These are phyloP conservation scores for Leccinum fuscescens DNA, from an alignment of 1,284 basidiomycete species.

Conservation along the genomic window DNA sequence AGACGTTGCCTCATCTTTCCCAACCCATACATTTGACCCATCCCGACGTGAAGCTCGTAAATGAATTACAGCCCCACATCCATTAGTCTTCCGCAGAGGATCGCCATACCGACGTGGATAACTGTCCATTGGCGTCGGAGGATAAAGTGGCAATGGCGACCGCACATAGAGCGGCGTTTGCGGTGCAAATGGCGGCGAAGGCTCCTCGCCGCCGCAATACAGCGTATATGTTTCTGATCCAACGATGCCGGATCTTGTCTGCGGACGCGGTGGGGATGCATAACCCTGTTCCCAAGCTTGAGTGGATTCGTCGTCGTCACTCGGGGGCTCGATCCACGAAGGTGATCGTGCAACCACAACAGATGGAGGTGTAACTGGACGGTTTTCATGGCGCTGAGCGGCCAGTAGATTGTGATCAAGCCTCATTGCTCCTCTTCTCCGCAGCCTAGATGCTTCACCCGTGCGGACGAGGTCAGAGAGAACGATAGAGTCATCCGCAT, in stretches of 20 bases:
- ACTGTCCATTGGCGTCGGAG: constrained; percentile 21
- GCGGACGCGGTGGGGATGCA: constrained; percentile 28
- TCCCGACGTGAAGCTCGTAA: constrained; percentile 49
- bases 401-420: constrained; percentile 45
- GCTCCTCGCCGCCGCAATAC: constrained; percentile 48
- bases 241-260: constrained; percentile 13
- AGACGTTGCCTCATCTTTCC: constrained; percentile 47
- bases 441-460: constrained; percentile 67
- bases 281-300: constrained; percentile 36
- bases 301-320: constrained; percentile 34
- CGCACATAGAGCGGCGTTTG: constrained; percentile 28
- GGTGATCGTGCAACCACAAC: constrained; percentile 33
- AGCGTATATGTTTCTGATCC: constrained; percentile 39
- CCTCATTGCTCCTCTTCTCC: constrained; percentile 69
- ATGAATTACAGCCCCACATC: constrained; percentile 62
- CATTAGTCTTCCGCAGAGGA: constrained; percentile 39
- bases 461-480: constrained; percentile 68
- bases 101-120: constrained; percentile 14
- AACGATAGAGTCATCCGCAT: constrained; percentile 65
- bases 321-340: constrained; percentile 36
- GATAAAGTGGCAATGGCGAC: constrained; percentile 41
- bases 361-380: constrained; percentile 27
- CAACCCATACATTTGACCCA: constrained; percentile 54
- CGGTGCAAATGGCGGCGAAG: constrained; percentile 1
- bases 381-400: constrained; percentile 30